phyloP scores from a whole-genome alignment of 257 asterid genomes.

The Scutellaria barbata region DNA sequence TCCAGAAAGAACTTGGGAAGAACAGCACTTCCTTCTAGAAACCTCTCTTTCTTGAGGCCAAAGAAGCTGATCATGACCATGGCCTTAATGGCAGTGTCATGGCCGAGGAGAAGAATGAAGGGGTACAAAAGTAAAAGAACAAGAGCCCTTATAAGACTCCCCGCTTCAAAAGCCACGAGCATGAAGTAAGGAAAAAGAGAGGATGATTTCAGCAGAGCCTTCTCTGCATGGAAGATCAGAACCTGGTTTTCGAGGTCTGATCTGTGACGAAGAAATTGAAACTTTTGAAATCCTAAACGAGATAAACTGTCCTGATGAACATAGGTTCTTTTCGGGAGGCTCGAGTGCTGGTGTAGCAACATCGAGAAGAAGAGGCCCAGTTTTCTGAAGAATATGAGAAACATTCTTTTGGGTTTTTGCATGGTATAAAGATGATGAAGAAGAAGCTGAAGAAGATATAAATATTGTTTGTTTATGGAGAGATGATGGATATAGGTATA shows the following conservation, averaged over 20 bases:
- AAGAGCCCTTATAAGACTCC: constrained; percentile 45
- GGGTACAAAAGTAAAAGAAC: constrained; percentile 26
- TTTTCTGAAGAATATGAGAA: constrained; percentile 21
- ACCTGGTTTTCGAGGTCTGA: constrained; percentile 35
- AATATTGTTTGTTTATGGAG: background rate
- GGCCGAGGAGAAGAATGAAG: constrained; percentile 31
- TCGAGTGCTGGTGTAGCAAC: constrained; percentile 26
- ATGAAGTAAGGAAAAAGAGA: constrained; percentile 51
- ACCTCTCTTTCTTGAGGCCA: constrained; percentile 39
- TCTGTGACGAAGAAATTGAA: constrained; percentile 26
- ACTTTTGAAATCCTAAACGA: constrained; percentile 25
- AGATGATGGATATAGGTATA: too few relatives aligned
- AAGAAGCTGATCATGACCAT: constrained; percentile 39
- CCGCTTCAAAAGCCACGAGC: constrained; percentile 57
- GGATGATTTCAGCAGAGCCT: constrained; percentile 38
- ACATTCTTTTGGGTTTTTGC: constrained; percentile 1
- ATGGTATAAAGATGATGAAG: constrained; percentile 13
- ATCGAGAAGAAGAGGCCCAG: constrained; percentile 15
- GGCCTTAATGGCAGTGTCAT: constrained; percentile 27
- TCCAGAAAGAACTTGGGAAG: constrained; percentile 48
- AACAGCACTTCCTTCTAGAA: constrained; percentile 41
- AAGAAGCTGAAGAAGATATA: background rate
- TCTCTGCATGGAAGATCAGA: constrained; percentile 46
- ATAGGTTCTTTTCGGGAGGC: background rate
- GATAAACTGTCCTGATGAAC: background rate